Base-by-base conservation (phyloP, 257 asterid species). In the Cordia subcordata region DNA sequence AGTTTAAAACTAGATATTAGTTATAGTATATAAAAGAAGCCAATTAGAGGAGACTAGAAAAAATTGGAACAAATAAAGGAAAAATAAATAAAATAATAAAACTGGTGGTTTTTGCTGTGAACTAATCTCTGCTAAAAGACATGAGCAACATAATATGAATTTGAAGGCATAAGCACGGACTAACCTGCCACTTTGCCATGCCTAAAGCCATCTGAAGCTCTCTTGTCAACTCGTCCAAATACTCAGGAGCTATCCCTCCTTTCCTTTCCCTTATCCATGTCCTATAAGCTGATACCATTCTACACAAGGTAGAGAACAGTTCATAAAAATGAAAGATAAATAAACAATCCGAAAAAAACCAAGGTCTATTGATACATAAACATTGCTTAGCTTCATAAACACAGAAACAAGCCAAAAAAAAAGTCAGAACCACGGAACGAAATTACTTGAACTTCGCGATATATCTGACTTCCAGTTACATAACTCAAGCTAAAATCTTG, bases 181-280 rank as follows among this genome's bases (percentile, higher is more conserved):
- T 22, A 44, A 89, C 97, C 97, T 90, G 97, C 97, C 97, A 90
- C 69, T 90, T 90, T 53, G 97, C 89, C 55, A 96, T 90, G 72
- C 90, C 90, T 67, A 90, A 67, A 76, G 96, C 81, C 83, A 82
- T 90, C 21, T 79, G 96, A 74, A 90, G 92, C 74, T 84, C 97
- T 77, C 96, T 72, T 58, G 65, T 51, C 20, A 84, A 77, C 51
- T 82, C 95, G 58, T 84, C 81, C 65, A 81, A 79, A 62, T 71
- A 72, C 65, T 71, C 86, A 77, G 82, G 71, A 44, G 71, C 58
- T 62, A 55, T 57, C 20, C 72, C 86, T 77, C 81, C 93, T 72
- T 73, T 81, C 80, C 81, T 77, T 69, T 90, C 90, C 66, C 84
- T 68, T 56, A 75, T 63, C 94, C 94, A 90, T 53, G 72, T 69